A percentile compares a stretch with the other conserved stretches of the same genome.
Conservation (phyloP, 495 filamentous ascomycete genomes). For the Pseudoneurospora amorphoporcata region DNA sequence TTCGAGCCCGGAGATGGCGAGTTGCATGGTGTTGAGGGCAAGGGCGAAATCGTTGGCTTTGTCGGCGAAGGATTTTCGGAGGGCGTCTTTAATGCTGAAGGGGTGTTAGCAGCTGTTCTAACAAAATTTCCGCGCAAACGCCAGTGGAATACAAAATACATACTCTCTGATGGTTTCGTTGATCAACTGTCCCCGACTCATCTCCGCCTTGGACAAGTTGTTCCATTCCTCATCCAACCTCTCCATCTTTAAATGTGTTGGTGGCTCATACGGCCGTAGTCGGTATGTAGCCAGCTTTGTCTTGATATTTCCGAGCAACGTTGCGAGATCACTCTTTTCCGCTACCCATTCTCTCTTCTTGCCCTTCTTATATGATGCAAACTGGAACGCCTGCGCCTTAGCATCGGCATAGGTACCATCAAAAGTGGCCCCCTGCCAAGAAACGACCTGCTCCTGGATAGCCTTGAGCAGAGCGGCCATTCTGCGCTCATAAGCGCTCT, state of each 20-base stretch:
- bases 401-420: conserved; percentile 89
- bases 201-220: conserved; percentile 65
- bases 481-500: conserved; percentile 82
- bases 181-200: conserved; percentile 78
- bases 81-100: conserved; percentile 75
- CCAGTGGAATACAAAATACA: conserved; percentile 12
- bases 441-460: conserved; percentile 59
- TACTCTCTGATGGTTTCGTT: conserved; percentile 95
- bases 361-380: conserved; percentile 77
- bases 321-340: conserved; percentile 90
- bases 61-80: conserved; percentile 87
- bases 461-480: conserved; percentile 68
- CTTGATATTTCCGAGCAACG: conserved; percentile 95
- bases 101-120: conserved; percentile 1
- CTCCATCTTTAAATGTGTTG: conserved; percentile 65
- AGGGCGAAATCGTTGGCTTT: conserved; percentile 96
- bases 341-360: conserved; percentile 91
- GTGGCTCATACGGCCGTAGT: conserved; percentile 82
- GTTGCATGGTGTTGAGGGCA: conserved; percentile 83
- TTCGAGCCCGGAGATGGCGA: conserved; percentile 87
- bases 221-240: conserved; percentile 76
- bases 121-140: background rate
- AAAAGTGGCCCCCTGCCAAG: conserved; percentile 72
- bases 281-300: conserved; percentile 94
- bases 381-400: conserved; percentile 72